Conservation (phyloP, 140 eudicot species). For the Erigeron philadelphicus region DNA sequence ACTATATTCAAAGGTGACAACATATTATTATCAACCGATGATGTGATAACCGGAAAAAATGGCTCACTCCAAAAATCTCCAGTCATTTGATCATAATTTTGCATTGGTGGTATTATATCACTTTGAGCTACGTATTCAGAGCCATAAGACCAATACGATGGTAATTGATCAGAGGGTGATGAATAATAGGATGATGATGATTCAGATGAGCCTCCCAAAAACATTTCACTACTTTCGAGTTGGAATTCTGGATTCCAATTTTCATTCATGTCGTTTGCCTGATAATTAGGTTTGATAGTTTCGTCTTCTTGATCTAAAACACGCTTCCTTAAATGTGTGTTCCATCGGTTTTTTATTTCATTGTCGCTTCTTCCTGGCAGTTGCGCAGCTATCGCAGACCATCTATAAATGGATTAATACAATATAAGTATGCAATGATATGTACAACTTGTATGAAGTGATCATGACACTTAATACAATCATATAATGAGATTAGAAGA, state of each 20-base stretch:
- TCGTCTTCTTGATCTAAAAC: not conserved
- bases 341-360: conserved; percentile 46
- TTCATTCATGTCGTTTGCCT: not conserved
- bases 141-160: conserved; percentile 13
- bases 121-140: not conserved
- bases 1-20: not conserved
- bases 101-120: not conserved
- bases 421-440: not conserved
- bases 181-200: not conserved
- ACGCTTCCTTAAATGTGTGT: conserved; percentile 39
- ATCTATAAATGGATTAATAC: conserved; percentile 22
- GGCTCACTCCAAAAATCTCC: conserved; percentile 35
- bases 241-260: not conserved
- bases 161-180: not conserved
- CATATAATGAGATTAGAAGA: too few relatives aligned
- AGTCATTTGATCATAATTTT: not conserved
- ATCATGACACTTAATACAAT: too few relatives aligned
- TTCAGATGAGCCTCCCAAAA: not conserved
- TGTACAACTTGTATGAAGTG: too few relatives aligned
- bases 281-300: conserved; percentile 1
- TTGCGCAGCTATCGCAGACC: conserved; percentile 38
- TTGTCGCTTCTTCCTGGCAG: conserved; percentile 53
- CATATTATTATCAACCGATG: not conserved
- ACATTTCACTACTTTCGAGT: not conserved
- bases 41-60: conserved; percentile 26